A percentile compares a stretch with the other conserved stretches of the same genome.
These are phyloP conservation scores for Coemansia sp. DNA, from an alignment of 192 early-diverging fungal species.

Conservation along the genomic window DNA sequence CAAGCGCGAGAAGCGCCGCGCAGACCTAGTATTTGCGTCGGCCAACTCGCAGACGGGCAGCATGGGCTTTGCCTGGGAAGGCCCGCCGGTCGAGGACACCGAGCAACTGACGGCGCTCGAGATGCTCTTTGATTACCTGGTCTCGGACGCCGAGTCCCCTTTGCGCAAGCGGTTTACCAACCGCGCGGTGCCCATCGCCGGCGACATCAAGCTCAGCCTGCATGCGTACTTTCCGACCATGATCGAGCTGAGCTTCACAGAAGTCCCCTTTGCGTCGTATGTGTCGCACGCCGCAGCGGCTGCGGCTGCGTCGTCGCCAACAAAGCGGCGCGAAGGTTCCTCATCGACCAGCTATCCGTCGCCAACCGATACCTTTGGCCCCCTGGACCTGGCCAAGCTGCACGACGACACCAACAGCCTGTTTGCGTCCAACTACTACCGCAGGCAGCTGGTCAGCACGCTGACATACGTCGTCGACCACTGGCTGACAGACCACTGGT, in stretches of 20 bases:
- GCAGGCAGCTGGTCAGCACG: slow-evolving; percentile 42
- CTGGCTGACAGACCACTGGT: slow-evolving; percentile 42
- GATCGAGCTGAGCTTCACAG: slow-evolving; percentile 63
- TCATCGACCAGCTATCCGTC: slow-evolving; percentile 36
- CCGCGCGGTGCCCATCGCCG: slow-evolving; percentile 60
- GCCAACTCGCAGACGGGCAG: slow-evolving; percentile 66
- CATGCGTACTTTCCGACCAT: slow-evolving; percentile 57
- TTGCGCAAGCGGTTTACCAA: slow-evolving; percentile 76
- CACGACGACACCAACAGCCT: slow-evolving; percentile 40
- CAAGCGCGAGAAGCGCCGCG: slow-evolving; percentile 39
- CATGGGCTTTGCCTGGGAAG: slow-evolving; percentile 74
- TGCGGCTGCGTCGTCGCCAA: slow-evolving; percentile 19
- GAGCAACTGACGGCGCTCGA: slow-evolving; percentile 65
- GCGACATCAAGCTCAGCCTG: slow-evolving; percentile 65
- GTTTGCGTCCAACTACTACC: slow-evolving; percentile 48
- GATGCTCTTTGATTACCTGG: slow-evolving; percentile 70
- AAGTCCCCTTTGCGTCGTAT: slow-evolving; percentile 42
- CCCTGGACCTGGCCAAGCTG: slow-evolving; percentile 41
- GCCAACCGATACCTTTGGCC: slow-evolving; percentile 45
- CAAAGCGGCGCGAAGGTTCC: slow-evolving; percentile 40
- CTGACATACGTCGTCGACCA: slow-evolving; percentile 38
- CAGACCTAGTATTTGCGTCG: slow-evolving; percentile 63
- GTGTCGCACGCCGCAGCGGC: slow-evolving; percentile 39
- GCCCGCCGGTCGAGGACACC: slow-evolving; percentile 68
- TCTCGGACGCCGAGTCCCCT: slow-evolving; percentile 64